Conservation (phyloP, 768 basidiomycete species). For the Lentinula sp. region DNA sequence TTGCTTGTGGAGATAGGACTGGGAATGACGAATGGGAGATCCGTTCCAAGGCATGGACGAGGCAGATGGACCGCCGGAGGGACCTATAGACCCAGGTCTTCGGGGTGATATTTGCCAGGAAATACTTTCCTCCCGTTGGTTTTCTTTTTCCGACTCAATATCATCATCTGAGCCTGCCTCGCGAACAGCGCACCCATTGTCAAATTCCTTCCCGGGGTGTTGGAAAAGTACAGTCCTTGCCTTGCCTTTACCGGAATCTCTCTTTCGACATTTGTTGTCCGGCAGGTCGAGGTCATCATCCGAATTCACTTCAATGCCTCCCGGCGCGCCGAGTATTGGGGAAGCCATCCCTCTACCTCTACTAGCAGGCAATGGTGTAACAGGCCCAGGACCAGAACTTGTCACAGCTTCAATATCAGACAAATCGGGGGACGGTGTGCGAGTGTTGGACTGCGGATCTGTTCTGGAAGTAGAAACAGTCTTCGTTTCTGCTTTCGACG, state of each 20-base stretch:
- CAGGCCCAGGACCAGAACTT: background rate
- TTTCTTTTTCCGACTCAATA: slow-evolving; percentile 16
- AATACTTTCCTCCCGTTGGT: slow-evolving; percentile 26
- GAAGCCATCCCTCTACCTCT: slow-evolving; percentile 23
- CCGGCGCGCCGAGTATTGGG: background rate
- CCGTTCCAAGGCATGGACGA: background rate
- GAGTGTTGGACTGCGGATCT: background rate
- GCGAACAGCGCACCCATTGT: slow-evolving; percentile 18
- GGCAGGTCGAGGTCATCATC: slow-evolving; percentile 31
- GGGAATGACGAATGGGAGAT: slow-evolving; percentile 24
- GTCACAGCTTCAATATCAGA: slow-evolving; percentile 18
- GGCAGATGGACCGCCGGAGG: slow-evolving; percentile 11
- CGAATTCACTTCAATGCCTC: slow-evolving; percentile 20
- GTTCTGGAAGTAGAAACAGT: background rate
- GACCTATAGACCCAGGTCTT: slow-evolving; percentile 23
- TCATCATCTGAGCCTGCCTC: slow-evolving; percentile 11
- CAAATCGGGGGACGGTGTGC: slow-evolving; percentile 28
- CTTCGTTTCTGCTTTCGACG: background rate
- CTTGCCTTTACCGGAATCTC: slow-evolving; percentile 18
- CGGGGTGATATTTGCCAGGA: slow-evolving; percentile 57
- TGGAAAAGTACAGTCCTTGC: slow-evolving; percentile 44
- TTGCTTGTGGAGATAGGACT: slow-evolving; percentile 32
- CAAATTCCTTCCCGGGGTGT: slow-evolving; percentile 18
- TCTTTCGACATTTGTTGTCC: slow-evolving; percentile 7
- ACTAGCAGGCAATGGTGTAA: slow-evolving; percentile 11